Evolutionary conservation across 495 filamentous ascomycete genomes (phyloP).

Genomic region (Podospora bellae-mahoneyi): DNA sequence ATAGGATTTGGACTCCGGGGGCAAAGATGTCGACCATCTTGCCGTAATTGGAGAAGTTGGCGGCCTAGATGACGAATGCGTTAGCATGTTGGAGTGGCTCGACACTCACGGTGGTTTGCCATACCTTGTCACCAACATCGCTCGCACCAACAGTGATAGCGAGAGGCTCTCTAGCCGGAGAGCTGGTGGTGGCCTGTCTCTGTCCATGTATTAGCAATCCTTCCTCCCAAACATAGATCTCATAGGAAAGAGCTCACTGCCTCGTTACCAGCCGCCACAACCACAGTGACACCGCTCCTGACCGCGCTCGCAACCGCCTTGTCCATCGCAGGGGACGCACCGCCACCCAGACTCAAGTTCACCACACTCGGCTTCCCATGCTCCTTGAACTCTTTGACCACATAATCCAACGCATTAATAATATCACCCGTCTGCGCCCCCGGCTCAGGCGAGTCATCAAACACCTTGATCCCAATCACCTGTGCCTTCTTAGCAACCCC

Average conservation of each 20-base stretch:
- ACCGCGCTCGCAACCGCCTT: conserved; percentile 43
- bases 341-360: conserved; percentile 50
- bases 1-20: conserved; percentile 49
- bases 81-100: background rate
- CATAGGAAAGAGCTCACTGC: conserved; percentile 3
- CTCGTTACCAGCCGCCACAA: conserved; percentile 48
- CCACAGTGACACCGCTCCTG: conserved; percentile 44
- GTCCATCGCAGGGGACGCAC: conserved; percentile 46
- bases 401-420: conserved; percentile 19
- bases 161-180: conserved; percentile 48
- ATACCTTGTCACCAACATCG: conserved; percentile 34
- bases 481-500: conserved; percentile 42
- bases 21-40: conserved; percentile 53
- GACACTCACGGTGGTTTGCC: background rate
- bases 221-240: background rate
- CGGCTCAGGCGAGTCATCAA: conserved; percentile 29
- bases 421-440: conserved; percentile 16
- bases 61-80: background rate
- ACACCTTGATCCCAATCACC: conserved; percentile 44
- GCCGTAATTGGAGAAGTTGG: background rate
- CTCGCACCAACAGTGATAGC: conserved; percentile 57
- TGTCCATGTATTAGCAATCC: background rate
- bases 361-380: conserved; percentile 40
- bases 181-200: conserved; percentile 36
- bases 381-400: conserved; percentile 11